Evolutionary conservation across 768 basidiomycete genomes (phyloP).

Genomic region (Hortiboletus campestris): DNA sequence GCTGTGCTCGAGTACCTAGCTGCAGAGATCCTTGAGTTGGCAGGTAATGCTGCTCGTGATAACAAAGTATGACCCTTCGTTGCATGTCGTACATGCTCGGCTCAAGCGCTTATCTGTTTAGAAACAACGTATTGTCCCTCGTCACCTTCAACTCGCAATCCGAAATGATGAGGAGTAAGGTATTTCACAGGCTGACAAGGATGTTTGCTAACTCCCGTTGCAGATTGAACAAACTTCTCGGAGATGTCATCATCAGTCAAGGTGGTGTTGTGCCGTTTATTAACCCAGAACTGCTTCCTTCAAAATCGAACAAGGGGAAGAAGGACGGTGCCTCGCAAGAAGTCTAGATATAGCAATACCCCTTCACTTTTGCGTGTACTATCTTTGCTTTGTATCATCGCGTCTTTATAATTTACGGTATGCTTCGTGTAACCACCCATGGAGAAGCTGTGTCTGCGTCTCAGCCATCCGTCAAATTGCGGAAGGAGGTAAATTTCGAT

Average conservation of each 20-base stretch:
- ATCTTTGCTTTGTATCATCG: conserved; percentile 22
- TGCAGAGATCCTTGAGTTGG: conserved; percentile 84
- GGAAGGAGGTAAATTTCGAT: not conserved
- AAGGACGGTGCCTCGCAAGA: conserved; percentile 51
- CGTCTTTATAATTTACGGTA: conserved; percentile 33
- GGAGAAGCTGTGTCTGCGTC: not conserved
- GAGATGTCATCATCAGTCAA: conserved; percentile 67
- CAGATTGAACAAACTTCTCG: conserved; percentile 57
- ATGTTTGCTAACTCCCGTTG: not conserved
- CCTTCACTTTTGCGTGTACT: conserved; percentile 1
- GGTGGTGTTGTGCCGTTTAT: conserved; percentile 77
- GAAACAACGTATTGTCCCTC: conserved; percentile 79
- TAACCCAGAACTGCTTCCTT: conserved; percentile 46
- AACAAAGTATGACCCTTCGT: conserved; percentile 45
- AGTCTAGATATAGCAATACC: conserved; percentile 34
- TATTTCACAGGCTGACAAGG: not conserved
- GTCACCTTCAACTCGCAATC: conserved; percentile 73
- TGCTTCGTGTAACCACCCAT: conserved; percentile 20
- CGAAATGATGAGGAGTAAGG: conserved; percentile 72
- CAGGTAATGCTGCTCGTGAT: conserved; percentile 76
- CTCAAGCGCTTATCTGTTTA: conserved; percentile 1
- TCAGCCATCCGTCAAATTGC: not conserved
- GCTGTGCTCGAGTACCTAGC: conserved; percentile 86
- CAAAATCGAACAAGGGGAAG: conserved; percentile 46
- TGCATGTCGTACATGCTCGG: not conserved